Conservation (phyloP, 2,329 filamentous ascomycete species). For the Coccinonectria pachysandricola region DNA sequence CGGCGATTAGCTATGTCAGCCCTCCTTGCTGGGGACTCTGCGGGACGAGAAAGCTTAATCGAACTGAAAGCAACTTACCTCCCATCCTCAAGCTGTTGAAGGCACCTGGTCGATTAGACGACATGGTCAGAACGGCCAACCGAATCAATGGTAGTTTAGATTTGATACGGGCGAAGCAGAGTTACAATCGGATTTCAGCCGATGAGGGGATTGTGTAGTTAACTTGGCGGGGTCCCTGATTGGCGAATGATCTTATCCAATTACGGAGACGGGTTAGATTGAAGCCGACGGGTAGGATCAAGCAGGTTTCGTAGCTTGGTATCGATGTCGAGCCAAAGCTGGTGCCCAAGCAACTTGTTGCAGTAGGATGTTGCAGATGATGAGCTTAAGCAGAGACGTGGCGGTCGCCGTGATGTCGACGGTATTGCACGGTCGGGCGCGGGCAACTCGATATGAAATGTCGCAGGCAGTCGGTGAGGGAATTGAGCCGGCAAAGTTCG, state of each 20-base stretch:
- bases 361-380: slow-evolving; percentile 10
- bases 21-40: no score
- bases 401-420: slow-evolving; percentile 15
- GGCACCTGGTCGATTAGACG: slow-evolving; percentile 82
- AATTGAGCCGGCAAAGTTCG: no score
- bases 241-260: slow-evolving; percentile 20
- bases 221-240: slow-evolving; percentile 26
- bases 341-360: slow-evolving; percentile 10
- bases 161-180: no score
- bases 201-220: slow-evolving; percentile 20
- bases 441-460: slow-evolving; percentile 14
- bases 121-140: no score
- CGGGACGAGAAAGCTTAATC: no score
- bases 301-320: slow-evolving; percentile 3
- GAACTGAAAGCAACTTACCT: slow-evolving; percentile 53
- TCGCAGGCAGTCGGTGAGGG: no score
- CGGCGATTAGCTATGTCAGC: no score
- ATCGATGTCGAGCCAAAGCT: slow-evolving; percentile 10
- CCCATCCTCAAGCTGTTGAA: slow-evolving; percentile 89
- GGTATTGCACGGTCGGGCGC: slow-evolving; percentile 14
- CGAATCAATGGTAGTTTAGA: no score
- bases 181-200: slow-evolving; percentile 13
- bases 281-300: slow-evolving; percentile 8
- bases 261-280: slow-evolving; percentile 9
- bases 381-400: slow-evolving; percentile 10